A percentile compares a stretch with the other conserved stretches of the same genome.
Conservation (phyloP, 495 filamentous ascomycete species). For the Neurospora sp. region DNA sequence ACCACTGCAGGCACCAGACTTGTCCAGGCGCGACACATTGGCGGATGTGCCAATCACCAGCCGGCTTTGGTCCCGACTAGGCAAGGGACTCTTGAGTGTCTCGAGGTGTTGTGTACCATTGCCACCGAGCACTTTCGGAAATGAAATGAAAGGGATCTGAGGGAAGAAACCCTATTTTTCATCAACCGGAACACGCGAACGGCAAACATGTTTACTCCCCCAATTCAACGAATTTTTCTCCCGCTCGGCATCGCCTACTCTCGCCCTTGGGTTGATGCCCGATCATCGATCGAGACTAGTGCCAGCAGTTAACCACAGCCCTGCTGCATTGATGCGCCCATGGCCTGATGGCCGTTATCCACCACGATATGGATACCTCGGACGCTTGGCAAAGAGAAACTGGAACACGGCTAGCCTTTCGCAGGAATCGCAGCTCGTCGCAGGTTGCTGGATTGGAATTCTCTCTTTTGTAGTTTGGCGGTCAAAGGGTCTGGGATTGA, state of each 20-base stretch:
- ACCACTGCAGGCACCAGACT: neutral
- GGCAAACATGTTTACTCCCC: neutral
- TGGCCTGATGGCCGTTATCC: neutral
- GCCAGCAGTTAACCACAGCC: neutral
- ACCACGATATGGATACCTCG: neutral
- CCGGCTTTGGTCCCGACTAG: neutral
- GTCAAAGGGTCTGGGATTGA: neutral
- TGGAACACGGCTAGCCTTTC: neutral
- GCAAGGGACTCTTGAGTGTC: neutral
- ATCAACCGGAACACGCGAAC: neutral
- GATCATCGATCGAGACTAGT: neutral
- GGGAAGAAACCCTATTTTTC: neutral
- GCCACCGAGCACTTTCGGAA: neutral
- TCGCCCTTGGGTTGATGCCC: neutral
- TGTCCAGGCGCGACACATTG: neutral
- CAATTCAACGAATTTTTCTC: neutral
- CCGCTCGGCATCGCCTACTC: neutral
- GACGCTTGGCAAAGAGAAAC: neutral
- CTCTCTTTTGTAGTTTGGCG: neutral
- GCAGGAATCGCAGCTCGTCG: neutral
- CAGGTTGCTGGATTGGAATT: neutral
- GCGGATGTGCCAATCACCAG: neutral
- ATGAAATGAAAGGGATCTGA: neutral
- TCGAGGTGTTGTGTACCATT: neutral
- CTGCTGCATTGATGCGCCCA: neutral